phyloP scores from a whole-genome alignment of 345 rosid genomes.

The Kandelia obovata region DNA sequence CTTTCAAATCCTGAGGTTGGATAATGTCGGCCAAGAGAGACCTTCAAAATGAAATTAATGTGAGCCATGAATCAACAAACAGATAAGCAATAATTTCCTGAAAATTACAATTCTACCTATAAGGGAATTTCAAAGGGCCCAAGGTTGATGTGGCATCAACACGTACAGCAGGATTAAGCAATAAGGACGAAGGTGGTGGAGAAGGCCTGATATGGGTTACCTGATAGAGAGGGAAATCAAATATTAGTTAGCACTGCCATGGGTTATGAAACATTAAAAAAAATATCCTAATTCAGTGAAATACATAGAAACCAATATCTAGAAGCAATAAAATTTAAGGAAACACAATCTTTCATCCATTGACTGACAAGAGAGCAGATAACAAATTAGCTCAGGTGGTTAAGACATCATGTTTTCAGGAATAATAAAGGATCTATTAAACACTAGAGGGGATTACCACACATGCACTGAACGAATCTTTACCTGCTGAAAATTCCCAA shows the following conservation, averaged over 20 bases:
- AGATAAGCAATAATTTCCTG: slow-evolving; percentile 3
- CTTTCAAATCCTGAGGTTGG: slow-evolving; percentile 85
- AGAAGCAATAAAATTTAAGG: background rate
- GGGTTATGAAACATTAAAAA: slow-evolving; percentile 1
- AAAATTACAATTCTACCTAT: slow-evolving; percentile 51
- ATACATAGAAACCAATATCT: slow-evolving; percentile 1
- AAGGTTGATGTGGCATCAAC: slow-evolving; percentile 34
- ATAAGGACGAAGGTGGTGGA: slow-evolving; percentile 41
- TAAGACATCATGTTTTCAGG: slow-evolving; percentile 5
- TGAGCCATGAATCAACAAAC: slow-evolving; percentile 30
- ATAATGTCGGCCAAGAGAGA: slow-evolving; percentile 93
- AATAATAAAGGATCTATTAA: background rate
- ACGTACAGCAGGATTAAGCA: slow-evolving; percentile 48
- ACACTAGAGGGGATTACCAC: background rate
- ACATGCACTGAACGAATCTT: slow-evolving; percentile 16
- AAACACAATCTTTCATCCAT: background rate
- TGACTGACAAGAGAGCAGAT: background rate
- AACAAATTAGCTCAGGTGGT: background rate
- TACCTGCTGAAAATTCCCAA: slow-evolving; percentile 73
- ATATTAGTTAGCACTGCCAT: slow-evolving; percentile 4
- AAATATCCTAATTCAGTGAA: background rate
- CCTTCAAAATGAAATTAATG: slow-evolving; percentile 46
- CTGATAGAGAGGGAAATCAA: slow-evolving; percentile 38
- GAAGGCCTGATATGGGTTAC: slow-evolving; percentile 50
- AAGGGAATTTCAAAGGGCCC: slow-evolving; percentile 68